Base-by-base conservation (phyloP, 2,329 filamentous ascomycete species). In the Curvularia spicifera region DNA sequence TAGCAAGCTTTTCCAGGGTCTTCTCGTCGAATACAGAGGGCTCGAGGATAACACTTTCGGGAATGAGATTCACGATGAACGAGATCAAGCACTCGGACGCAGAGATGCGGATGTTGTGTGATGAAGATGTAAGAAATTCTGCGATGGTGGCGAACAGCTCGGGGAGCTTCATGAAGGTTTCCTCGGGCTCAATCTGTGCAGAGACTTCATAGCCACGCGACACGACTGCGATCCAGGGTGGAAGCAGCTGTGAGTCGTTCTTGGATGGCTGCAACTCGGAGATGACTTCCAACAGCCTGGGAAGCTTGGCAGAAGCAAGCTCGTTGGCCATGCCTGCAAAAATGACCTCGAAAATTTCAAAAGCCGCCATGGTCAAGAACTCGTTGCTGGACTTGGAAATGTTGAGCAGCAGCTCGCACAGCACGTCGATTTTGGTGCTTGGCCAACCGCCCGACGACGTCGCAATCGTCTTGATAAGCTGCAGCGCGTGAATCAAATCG, bases 281-380 rank as follows among this genome's bases (percentile, higher is more conserved):
- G 66, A 99, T 97, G 51, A 95, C 93, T 64, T 97, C 93, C 69
- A 98, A 85, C 12, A 99, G 84, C 56, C 91, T 87, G 2, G 93
- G 93, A 12, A 99, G 84, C 79, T 98, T 99, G 0, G 91, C 86
- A 2, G 93, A 96, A 0, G 93, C 91, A 48, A 93, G 84, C 66
- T 96, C 92, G 65, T 93, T 90, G 15, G 88, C 86, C 89, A 99
- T 93, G 7, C 93, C 90, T 68, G 90, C 89, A 66, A 99, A 98
- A 44, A 98, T 96, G 76, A 96, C 90, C 76, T 99, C 95, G 70
- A 99, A 99, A 4, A 98, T 94, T 65, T 97, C 94, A 69, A 99
- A 97, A 0, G 93, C 91, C 10, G 91, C 90, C 89, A 98, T 96
- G 31, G 93, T 96, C 82, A 99, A 89, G 76, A 94, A 96, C 75